phyloP scores from a whole-genome alignment of 2,329 filamentous ascomycete species.

The Penicillium sp. region DNA sequence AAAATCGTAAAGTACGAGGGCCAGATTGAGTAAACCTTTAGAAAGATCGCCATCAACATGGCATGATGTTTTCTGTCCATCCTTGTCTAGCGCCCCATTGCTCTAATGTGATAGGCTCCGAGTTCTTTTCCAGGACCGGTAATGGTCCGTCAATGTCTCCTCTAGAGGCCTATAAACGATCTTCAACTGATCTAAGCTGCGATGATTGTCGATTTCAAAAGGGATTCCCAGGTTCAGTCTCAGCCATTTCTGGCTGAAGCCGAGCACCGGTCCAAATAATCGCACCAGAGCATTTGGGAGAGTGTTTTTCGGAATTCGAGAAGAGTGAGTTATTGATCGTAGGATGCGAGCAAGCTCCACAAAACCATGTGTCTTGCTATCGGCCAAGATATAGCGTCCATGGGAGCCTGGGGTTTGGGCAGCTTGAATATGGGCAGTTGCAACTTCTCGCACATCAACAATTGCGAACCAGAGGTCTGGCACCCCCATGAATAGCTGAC shows the following conservation, averaged over 20 bases:
- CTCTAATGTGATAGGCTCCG: not conserved
- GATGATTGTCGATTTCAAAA: slow-evolving; percentile 21
- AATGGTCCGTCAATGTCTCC: slow-evolving; percentile 13
- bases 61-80: no score
- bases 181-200: slow-evolving; percentile 20
- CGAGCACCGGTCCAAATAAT: slow-evolving; percentile 16
- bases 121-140: slow-evolving; percentile 9
- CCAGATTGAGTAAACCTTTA: no score
- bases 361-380: slow-evolving; percentile 4
- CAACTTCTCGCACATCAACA: slow-evolving; percentile 16
- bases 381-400: slow-evolving; percentile 15
- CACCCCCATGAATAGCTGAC: slow-evolving; percentile 24
- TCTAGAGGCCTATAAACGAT: slow-evolving; percentile 20
- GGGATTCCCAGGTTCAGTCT: slow-evolving; percentile 18
- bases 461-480: slow-evolving; percentile 24
- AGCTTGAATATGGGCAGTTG: slow-evolving; percentile 13
- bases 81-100: no score
- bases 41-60: no score
- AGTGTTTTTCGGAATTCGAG: slow-evolving; percentile 1
- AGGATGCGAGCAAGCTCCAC: slow-evolving; percentile 10
- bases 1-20: no score
- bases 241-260: slow-evolving; percentile 20
- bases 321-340: slow-evolving; percentile 4
- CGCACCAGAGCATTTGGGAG: slow-evolving; percentile 13
- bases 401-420: slow-evolving; percentile 4